Base-by-base conservation (phyloP, 179 eudicot genomes). In the Beta lomatogona region DNA sequence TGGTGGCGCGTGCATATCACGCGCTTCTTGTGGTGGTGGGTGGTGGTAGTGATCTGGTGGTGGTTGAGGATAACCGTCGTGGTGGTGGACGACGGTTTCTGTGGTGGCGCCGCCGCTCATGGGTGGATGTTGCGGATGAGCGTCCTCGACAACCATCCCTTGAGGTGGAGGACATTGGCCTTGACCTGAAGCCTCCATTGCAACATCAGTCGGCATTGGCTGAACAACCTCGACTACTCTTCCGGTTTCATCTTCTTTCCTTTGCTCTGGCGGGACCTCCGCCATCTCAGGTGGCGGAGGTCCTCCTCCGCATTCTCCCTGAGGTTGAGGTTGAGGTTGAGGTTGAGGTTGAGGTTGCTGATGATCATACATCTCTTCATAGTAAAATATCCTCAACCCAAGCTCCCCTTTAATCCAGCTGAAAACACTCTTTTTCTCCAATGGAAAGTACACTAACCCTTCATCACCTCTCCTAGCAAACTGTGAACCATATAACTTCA, bases 401-500 rank as follows among this genome's bases (percentile, higher is more conserved):
- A 96, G 78, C 87, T 94, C 97, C 0, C 98, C 99, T 16, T 92
- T 79, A 68, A 96, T 89, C 99, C 98, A 96, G 22, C 98, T 94
- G 59, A 96, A 91, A 79, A 96, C 98, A 77, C 97, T 96, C 91
- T 92, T 96, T 84, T 96, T 96, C 90, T 96, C 99, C 85, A 96
- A 61, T 1, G 89, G 88, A 16, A 88, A 91, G 63, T 92, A 94
- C 55, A 94, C 86, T 52, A 96, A 75, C 2, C 97, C 97, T 45
- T 94, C 97, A 6, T 92, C 94, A 0, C 98, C 98, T 81, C 89
- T 86, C 85, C 83, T 88, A 3, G 86, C 76, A 81, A 96, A 94
- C 75, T 94, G 99, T 15, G 91, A 87, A 2, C 99, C 99, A 60
- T 91, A 91, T 44, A 94, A 11, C 86, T 96, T 96, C 11, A 96